Evolutionary conservation across 345 rosid genomes (phyloP), one percentile per base, ranked within the genome.

Genomic region (Eucalyptus fibrosa): DNA sequence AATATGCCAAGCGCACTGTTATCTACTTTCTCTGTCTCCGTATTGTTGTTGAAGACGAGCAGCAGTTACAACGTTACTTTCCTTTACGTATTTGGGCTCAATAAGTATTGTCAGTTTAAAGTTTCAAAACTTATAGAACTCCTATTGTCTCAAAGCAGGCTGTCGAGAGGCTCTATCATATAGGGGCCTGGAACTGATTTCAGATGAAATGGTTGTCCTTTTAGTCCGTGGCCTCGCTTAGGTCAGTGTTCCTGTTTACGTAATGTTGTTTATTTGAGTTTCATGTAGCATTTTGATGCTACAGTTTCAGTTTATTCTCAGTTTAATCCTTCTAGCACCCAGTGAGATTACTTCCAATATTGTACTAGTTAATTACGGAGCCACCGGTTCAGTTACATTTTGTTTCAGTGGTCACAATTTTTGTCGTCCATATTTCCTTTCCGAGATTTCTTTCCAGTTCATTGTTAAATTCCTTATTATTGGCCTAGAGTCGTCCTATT

Each of bases 151-250:
- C 94, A 91, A 93, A 96, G 98, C 99, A 97, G 99, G 99, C 95
- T 88, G 92, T 93, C 95, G 91, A 94, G 99, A 93, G 97, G 96
- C 97, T 97, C 99, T 96, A 92, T 94, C 97, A 93, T 95, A 95
- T 93, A 93, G 94, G 96, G 97, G 95, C 97, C 99, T 97, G 99
- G 97, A 95, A 95, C 96, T 97, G 97, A 95, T 95, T 97, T 95
- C 95, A 92, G 99, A 96, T 93, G 96, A 96, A 94, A 92, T 91
- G 98, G 95, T 97, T 94, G 93, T 93, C 98, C 92, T 94, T 91
- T 93, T 95, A 95, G 94, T 92, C 92, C 94, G 89, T 94, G 93
- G 95, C 93, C 96, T 92, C 94, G 69, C 90, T 92, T 96, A 96
- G 99, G 99, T 96, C 99, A 96, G 99, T 97, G 91, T 90, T 95